phyloP scores from a whole-genome alignment of 169 alveolate genomes.

The Plasmodium sp. region DNA sequence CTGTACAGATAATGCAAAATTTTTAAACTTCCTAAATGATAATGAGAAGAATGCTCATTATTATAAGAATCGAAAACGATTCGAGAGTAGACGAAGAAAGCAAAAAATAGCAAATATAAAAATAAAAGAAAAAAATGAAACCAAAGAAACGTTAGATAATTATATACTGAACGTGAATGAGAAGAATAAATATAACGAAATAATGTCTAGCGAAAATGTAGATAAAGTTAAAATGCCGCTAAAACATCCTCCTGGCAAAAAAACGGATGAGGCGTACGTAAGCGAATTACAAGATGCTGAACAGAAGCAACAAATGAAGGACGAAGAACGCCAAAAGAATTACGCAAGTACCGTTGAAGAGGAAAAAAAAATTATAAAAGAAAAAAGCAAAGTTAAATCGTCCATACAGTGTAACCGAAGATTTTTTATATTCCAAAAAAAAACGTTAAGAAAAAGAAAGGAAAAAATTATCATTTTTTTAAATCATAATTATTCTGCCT shows the following conservation, averaged over 20 bases:
- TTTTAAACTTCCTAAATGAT: constrained; percentile 46
- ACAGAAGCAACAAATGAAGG: not conserved
- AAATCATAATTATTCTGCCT: constrained; percentile 33
- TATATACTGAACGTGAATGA: constrained; percentile 44
- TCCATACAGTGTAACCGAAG: not conserved
- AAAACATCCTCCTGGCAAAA: not conserved
- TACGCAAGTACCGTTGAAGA: constrained; percentile 16
- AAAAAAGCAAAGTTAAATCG: constrained; percentile 12
- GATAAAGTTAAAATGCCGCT: constrained; percentile 1
- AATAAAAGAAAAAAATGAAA: constrained; percentile 32
- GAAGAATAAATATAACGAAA: constrained; percentile 25
- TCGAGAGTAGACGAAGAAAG: not conserved
- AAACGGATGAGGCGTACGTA: not conserved
- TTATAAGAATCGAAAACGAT: constrained; percentile 50
- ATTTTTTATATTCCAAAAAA: constrained; percentile 27
- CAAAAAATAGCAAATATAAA: constrained; percentile 8
- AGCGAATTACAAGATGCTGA: constrained; percentile 6
- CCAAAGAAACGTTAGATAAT: constrained; percentile 20
- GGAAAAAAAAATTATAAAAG: constrained; percentile 13
- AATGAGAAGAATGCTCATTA: constrained; percentile 15
- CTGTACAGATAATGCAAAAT: constrained; percentile 64
- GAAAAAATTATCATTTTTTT: constrained; percentile 74
- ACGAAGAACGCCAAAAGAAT: constrained; percentile 12
- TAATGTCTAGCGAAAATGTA: constrained; percentile 15
- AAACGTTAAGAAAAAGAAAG: constrained; percentile 48